Base-by-base conservation (phyloP, 257 asterid species). In the Nicotiana obtusifolia region DNA sequence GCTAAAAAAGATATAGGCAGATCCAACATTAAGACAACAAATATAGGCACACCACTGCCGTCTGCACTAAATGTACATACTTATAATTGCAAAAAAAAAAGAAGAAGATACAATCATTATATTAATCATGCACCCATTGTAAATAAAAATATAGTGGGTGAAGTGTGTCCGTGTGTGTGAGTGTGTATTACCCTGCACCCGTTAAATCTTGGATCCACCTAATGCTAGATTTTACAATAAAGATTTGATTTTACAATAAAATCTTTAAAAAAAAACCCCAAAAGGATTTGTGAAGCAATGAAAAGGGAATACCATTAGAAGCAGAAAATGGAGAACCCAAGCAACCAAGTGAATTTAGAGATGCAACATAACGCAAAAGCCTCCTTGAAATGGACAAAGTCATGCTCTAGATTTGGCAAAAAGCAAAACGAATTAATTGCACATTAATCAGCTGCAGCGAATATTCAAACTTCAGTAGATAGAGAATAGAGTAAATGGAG, bases 371-470 rank as follows among this genome's bases (percentile, higher is more conserved):
- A 26, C 85, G 83, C 52, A 84, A 24, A 30, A 68, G 4, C 31
- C 78, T 64, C 57, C 83, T 84, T 1, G 83, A 84, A 78, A 86
- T 77, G 22, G 88, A 82, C 61, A 80, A 77, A 24, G 88, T 86
- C 87, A 81, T 81, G 2, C 57, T 37, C 33, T 33, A 37, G 28
- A 69, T 30, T 16, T 24, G 10, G 52, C 26, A 66, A 26, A 31
- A 66, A 13, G 14, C 15, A 37, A 37, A 37, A 37, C 44, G 44
- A 37, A 37, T 37, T 20, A 33, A 66, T 52, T 17, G 9, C 75
- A 16, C 19, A 17, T 68, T 68, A 53, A 68, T 68, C 20, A 68
- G 31, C 31, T 68, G 3, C 5, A 35, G 1, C 10, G 13, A 11
- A 68, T 16, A 17, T 56, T 3, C 24, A 56, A 56, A 19, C 20